These are phyloP conservation scores for Silybum marianum DNA, from an alignment of 129 eudicot species.

Conservation along the genomic window DNA sequence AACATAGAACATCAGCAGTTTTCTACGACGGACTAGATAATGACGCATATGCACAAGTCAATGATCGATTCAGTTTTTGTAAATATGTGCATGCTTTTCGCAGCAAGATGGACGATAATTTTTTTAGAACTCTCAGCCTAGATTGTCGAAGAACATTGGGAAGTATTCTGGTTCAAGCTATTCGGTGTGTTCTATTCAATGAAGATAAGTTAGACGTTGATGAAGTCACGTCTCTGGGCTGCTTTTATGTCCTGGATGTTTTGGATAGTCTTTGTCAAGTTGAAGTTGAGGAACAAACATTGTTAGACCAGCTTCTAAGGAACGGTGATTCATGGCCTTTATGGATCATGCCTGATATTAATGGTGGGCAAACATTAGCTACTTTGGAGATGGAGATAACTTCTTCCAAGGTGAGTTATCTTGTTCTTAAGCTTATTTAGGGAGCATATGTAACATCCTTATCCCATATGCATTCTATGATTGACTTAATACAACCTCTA, in stretches of 20 bases:
- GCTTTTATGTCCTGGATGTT: conserved; percentile 57
- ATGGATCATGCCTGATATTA: conserved; percentile 50
- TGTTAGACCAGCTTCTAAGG: conserved; percentile 60
- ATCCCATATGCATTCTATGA: background rate
- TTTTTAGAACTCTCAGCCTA: conserved; percentile 33
- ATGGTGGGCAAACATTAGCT: conserved; percentile 38
- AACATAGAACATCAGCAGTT: conserved; percentile 43
- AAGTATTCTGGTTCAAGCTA: conserved; percentile 50
- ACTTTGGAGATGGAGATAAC: conserved; percentile 27
- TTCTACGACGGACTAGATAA: conserved; percentile 35
- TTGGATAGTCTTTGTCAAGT: conserved; percentile 52
- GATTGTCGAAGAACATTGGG: conserved; percentile 38
- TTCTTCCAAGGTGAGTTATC: conserved; percentile 44
- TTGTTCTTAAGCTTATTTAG: background rate
- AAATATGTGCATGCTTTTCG: conserved; percentile 60
- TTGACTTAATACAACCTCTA: conserved; percentile 2
- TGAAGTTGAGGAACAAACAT: conserved; percentile 65
- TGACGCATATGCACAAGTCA: conserved; percentile 23
- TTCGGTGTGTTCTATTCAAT: conserved; percentile 44
- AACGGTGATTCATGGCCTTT: conserved; percentile 63
- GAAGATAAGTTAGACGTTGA: conserved; percentile 57
- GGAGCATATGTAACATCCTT: background rate
- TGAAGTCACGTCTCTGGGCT: conserved; percentile 52
- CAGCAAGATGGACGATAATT: conserved; percentile 36
- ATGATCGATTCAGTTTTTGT: conserved; percentile 52